Evolutionary conservation across 177 flowering plant species (phyloP), one percentile per base, ranked within the genome.

Genomic region (Vitis hybrid): DNA sequence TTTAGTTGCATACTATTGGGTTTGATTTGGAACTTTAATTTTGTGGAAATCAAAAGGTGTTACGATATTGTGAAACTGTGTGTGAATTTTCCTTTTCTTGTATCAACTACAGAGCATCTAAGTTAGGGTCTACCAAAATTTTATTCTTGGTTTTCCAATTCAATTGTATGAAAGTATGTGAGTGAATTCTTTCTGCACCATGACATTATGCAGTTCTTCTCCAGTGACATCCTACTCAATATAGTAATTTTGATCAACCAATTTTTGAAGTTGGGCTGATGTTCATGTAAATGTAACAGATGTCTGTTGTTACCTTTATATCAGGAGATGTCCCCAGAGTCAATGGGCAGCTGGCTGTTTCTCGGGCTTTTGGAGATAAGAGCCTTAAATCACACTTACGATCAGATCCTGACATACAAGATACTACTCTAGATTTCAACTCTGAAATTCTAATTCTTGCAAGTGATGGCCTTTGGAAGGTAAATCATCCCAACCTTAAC

Each of bases 401-500:
- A 49, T 84, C 88, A 19, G 89, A 86, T 54, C 89, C 89, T 13
- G 88, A 84, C 56, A 65, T 84, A 12, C 66, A 58, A 45, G 52
- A 59, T 30, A 62, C 58, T 6, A 51, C 7, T 51, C 60, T 86
- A n/a, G 84, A 79, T 68, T n/a, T 1, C 14, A 56, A 23, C 32
- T 70, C 62, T 2, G 88, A 86, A 18, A 8, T 84, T 39, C 72
- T 86, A 19, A 78, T 86, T 26, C 86, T 86, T 21, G 89, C 89
- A 30, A 84, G 87, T 73, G 89, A 86, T 72, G 89, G 89, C 26
- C 71, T 86, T 11, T 86, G 89, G 89, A 86, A 86, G 89, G 89
- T 84, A 13, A 74, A 21, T 50, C 23, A 39, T 18, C 45, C 50
- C 7, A 12, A 11, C 21, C 7, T n/a, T 26, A 7, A n/a, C 39